Evolutionary conservation across 2,329 filamentous ascomycete genomes (phyloP).

Genomic region (Pseudogymnoascus sp.): DNA sequence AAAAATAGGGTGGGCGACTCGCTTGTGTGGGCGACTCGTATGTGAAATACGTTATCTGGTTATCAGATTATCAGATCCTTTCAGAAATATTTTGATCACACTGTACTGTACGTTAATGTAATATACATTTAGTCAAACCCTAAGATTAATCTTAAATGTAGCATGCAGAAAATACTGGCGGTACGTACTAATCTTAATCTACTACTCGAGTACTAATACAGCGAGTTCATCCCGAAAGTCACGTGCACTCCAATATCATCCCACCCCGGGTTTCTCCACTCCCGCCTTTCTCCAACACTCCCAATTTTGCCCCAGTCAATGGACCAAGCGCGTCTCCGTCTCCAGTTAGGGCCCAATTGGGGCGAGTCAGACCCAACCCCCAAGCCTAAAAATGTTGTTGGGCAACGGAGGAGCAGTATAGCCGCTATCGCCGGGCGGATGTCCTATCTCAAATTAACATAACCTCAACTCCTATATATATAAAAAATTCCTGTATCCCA

Average conservation of each 20-base stretch:
- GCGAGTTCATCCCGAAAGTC: not conserved
- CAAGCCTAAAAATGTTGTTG: conserved; percentile 1
- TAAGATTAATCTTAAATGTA: conserved; percentile 2
- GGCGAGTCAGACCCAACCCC: not conserved
- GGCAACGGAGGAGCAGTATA: not conserved
- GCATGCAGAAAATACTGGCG: not conserved
- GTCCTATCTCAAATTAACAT: not conserved
- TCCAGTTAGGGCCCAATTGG: not conserved
- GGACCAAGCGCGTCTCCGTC: not conserved
- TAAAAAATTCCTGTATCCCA: not conserved
- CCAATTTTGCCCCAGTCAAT: not conserved
- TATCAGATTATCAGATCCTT: not conserved
- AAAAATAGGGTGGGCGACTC: too few relatives aligned
- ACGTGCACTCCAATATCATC: not conserved
- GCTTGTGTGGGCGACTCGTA: too few relatives aligned
- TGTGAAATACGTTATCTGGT: not conserved
- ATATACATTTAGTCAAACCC: not conserved
- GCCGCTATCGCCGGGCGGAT: conserved; percentile 4
- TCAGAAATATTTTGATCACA: not conserved
- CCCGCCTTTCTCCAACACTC: not conserved
- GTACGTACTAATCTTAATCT: not conserved
- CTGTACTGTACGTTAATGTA: not conserved
- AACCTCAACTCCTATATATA: conserved; percentile 2
- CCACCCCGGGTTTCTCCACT: not conserved
- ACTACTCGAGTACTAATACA: too few relatives aligned